A percentile compares a stretch with the other conserved stretches of the same genome.
phyloP scores from a whole-genome alignment of 345 rosid genomes.

The Eucalyptus pumila region DNA sequence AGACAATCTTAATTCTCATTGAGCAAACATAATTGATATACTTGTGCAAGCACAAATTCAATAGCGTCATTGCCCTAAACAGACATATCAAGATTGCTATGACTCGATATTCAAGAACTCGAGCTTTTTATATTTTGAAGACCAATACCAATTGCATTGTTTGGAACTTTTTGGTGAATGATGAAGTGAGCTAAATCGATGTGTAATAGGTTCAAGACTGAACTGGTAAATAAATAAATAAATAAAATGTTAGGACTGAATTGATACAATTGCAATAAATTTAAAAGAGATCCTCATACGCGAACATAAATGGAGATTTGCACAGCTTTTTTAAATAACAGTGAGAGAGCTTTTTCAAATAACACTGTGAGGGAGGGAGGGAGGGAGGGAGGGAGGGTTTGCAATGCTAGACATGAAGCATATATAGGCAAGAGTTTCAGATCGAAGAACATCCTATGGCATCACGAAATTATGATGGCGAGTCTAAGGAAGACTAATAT shows the following conservation, averaged over 20 bases:
- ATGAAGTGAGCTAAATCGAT: neutral
- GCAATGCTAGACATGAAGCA: neutral
- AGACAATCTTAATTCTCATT: neutral
- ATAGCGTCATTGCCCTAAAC: neutral
- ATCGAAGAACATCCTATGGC: neutral
- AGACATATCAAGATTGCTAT: neutral
- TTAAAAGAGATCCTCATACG: neutral
- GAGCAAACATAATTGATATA: neutral
- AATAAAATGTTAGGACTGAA: too few relatives aligned
- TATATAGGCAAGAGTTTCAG: neutral
- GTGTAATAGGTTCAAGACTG: neutral
- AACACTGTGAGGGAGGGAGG: neutral
- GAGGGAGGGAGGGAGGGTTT: rapidly evolving
- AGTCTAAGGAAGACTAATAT: neutral
- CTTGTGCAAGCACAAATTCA: neutral
- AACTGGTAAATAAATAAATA: rapidly evolving
- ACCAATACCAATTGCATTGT: neutral
- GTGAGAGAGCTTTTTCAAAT: neutral
- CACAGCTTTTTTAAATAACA: neutral
- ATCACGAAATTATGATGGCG: neutral
- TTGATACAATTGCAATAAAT: too few relatives aligned
- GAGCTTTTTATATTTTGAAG: neutral
- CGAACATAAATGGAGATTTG: neutral
- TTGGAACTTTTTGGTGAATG: neutral
- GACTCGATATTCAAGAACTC: neutral